Evolutionary conservation across 805 yeast species (phyloP).

Genomic region (Metschnikowia lunata): DNA sequence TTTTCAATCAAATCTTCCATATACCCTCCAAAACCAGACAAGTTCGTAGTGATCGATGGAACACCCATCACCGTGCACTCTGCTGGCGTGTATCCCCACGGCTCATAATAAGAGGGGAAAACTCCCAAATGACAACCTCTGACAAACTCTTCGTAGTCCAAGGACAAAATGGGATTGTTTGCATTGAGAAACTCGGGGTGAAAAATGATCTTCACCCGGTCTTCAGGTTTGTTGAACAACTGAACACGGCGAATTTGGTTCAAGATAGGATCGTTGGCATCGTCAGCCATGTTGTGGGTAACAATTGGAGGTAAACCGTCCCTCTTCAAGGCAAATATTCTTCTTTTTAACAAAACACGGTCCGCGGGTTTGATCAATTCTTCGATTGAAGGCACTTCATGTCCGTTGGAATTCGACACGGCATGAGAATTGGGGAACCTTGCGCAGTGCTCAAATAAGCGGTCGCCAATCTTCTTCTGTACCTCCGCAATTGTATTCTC

Average conservation of each 20-base stretch:
- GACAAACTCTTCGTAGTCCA: conserved; percentile 96
- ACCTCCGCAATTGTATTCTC: conserved; percentile 87
- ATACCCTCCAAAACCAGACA: conserved; percentile 96
- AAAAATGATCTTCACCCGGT: conserved; percentile 91
- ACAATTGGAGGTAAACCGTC: conserved; percentile 91
- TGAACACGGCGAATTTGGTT: conserved; percentile 90
- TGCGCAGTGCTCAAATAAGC: conserved; percentile 88
- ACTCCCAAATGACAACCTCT: conserved; percentile 98
- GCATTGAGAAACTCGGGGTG: conserved; percentile 97
- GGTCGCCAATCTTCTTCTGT: conserved; percentile 77
- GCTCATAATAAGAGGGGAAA: conserved; percentile 97
- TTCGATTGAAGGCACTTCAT: conserved; percentile 73
- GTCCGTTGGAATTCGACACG: conserved; percentile 40
- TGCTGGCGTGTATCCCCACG: conserved; percentile 99
- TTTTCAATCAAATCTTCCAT: conserved; percentile 97
- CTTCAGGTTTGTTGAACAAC: conserved; percentile 82
- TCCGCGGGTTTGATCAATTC: conserved; percentile 84
- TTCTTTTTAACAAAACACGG: conserved; percentile 80
- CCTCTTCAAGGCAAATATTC: conserved; percentile 89
- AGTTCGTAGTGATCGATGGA: conserved; percentile 92
- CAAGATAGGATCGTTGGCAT: conserved; percentile 83
- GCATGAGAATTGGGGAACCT: conserved; percentile 48
- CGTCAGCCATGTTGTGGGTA: conserved; percentile 95
- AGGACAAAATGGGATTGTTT: conserved; percentile 86
- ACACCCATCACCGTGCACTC: conserved; percentile 99